Conservation (phyloP, 192 early-diverging fungal genomes). For the Coemansia sp. region DNA sequence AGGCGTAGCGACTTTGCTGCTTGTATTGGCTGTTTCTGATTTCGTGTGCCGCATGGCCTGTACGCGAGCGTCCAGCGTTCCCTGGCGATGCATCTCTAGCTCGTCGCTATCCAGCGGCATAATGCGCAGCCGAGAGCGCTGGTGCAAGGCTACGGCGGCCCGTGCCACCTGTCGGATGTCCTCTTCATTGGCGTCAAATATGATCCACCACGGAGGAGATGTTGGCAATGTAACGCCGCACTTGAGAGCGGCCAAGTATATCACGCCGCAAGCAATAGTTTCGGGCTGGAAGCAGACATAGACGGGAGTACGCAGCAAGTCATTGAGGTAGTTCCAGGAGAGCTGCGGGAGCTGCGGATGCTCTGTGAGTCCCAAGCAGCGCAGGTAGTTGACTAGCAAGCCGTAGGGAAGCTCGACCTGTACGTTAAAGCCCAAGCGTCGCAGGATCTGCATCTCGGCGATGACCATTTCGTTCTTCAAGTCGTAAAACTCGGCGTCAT, state of each 20-base stretch:
- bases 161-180: slow-evolving; percentile 67
- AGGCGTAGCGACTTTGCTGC: neutral
- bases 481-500: slow-evolving; percentile 68
- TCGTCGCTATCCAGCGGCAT: slow-evolving; percentile 64
- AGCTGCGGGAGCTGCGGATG: slow-evolving; percentile 78
- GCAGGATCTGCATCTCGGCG: slow-evolving; percentile 89
- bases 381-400: slow-evolving; percentile 92
- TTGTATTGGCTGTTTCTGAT: neutral
- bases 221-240: slow-evolving; percentile 69
- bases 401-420: slow-evolving; percentile 97
- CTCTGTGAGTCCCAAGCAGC: slow-evolving; percentile 74
- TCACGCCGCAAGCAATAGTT: slow-evolving; percentile 82
- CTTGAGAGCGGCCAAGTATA: slow-evolving; percentile 79
- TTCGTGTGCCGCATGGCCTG: slow-evolving; percentile 4
- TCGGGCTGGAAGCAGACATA: slow-evolving; percentile 56
- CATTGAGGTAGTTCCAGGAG: slow-evolving; percentile 96
- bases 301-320: slow-evolving; percentile 62
- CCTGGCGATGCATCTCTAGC: slow-evolving; percentile 41
- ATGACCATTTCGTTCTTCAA: slow-evolving; percentile 79
- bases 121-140: slow-evolving; percentile 47
- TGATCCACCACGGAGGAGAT: slow-evolving; percentile 82
- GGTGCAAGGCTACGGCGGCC: slow-evolving; percentile 66
- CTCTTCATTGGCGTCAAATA: slow-evolving; percentile 76
- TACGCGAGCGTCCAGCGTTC: slow-evolving; percentile 18
- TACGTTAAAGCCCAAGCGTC: slow-evolving; percentile 90